These are phyloP conservation scores for Pouteria campechiana DNA, from an alignment of 179 eudicot genomes.

Conservation along the genomic window DNA sequence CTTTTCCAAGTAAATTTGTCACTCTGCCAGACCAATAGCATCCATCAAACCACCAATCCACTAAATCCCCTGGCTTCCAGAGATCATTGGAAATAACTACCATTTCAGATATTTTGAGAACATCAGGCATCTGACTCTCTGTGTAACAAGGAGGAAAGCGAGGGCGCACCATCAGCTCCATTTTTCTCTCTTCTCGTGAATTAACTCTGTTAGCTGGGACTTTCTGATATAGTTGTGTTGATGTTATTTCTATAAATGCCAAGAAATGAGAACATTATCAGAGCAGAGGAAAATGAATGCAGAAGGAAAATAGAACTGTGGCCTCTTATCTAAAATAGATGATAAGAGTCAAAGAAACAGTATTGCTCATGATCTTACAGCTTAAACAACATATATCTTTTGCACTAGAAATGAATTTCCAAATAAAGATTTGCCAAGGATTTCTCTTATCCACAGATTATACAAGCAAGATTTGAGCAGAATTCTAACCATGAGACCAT, in stretches of 20 bases:
- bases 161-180: constrained; percentile 69
- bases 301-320: too few relatives aligned
- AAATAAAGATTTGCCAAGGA: too few relatives aligned
- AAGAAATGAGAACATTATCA: too few relatives aligned
- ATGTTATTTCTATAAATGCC: constrained; percentile 29
- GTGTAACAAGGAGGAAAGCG: constrained; percentile 38
- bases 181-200: constrained; percentile 11
- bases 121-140: constrained; percentile 30
- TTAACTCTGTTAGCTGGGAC: constrained; percentile 11
- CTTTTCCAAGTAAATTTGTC: constrained; percentile 32
- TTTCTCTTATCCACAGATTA: too few relatives aligned
- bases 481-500: too few relatives aligned
- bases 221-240: constrained; percentile 33
- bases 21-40: constrained; percentile 73
- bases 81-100: constrained; percentile 34
- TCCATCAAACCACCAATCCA: constrained; percentile 55
- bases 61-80: constrained; percentile 79
- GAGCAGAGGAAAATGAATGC: too few relatives aligned
- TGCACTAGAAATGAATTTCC: too few relatives aligned
- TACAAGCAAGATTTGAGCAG: too few relatives aligned
- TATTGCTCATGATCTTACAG: too few relatives aligned
- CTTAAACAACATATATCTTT: too few relatives aligned
- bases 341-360: too few relatives aligned
- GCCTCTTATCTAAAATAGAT: too few relatives aligned
- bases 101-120: constrained; percentile 29